Conservation (phyloP, 225 moss, liverwort and hornwort genomes). For the Pseudoscleropodium purum region DNA sequence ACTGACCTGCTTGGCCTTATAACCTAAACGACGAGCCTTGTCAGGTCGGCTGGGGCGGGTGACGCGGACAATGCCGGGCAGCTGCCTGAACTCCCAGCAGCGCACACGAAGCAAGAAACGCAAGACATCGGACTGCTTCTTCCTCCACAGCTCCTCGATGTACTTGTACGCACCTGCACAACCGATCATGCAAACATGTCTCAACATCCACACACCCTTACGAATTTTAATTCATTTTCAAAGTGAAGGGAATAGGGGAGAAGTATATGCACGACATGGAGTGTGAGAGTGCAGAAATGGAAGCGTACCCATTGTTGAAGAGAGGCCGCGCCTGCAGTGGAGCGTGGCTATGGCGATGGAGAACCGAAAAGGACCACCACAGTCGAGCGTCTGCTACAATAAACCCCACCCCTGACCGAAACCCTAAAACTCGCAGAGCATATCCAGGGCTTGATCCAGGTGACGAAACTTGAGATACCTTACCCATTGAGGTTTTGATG, state of each 20-base stretch:
- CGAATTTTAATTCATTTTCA: not conserved
- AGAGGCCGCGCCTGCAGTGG: not conserved
- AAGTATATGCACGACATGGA: not conserved
- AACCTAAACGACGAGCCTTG: conserved; percentile 80
- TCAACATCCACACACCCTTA: not conserved
- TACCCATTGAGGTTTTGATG: not conserved
- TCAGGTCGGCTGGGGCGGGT: conserved; percentile 81
- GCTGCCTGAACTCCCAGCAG: conserved; percentile 90
- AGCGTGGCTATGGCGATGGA: not conserved
- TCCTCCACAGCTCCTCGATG: conserved; percentile 80
- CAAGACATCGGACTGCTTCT: conserved; percentile 88
- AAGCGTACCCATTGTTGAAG: conserved; percentile 2
- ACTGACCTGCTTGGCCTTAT: conserved; percentile 88
- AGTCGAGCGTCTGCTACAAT: not conserved
- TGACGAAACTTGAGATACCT: not conserved
- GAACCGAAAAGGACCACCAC: not conserved
- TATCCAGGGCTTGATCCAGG: not conserved
- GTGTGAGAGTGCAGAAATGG: not conserved
- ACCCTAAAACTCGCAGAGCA: not conserved
- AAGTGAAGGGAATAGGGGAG: not conserved
- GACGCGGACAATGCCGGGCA: conserved; percentile 92
- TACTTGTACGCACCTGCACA: conserved; percentile 76
- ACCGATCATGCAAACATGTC: not conserved
- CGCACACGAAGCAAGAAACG: conserved; percentile 76
- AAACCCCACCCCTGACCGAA: not conserved